phyloP scores from a whole-genome alignment of 768 basidiomycete species.

The Termitomyces eurrhizus region DNA sequence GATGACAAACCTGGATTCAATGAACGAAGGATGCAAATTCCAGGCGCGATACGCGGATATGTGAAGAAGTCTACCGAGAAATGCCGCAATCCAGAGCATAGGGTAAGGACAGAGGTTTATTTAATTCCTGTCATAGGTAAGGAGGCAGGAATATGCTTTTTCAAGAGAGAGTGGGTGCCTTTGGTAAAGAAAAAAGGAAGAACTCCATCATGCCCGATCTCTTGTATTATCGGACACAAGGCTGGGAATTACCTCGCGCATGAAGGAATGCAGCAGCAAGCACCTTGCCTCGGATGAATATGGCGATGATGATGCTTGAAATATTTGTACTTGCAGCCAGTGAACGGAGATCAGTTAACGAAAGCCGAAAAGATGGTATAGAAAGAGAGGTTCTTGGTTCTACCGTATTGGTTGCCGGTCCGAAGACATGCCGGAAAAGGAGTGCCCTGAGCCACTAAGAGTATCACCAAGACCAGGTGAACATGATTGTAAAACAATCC shows the following conservation, averaged over 20 bases:
- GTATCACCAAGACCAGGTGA: neutral
- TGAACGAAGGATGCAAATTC: conserved; percentile 61
- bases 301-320: conserved; percentile 54
- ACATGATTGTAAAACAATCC: neutral
- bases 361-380: neutral
- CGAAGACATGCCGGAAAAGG: conserved; percentile 67
- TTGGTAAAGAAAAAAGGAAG: conserved; percentile 65
- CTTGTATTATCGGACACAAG: conserved; percentile 41
- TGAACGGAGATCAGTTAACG: neutral
- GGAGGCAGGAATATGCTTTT: conserved; percentile 61
- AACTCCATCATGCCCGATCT: conserved; percentile 65
- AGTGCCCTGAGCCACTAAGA: conserved; percentile 27
- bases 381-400: conserved; percentile 5
- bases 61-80: conserved; percentile 58
- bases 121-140: neutral
- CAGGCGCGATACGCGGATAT: conserved; percentile 34
- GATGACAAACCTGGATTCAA: conserved; percentile 31
- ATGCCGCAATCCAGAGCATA: conserved; percentile 24
- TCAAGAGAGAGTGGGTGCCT: conserved; percentile 57
- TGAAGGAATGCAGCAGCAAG: conserved; percentile 60
- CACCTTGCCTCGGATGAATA: conserved; percentile 61
- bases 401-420: conserved; percentile 50
- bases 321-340: conserved; percentile 28
- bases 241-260: conserved; percentile 43
- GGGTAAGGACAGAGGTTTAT: neutral